A percentile compares a stretch with the other conserved stretches of the same genome.
Conservation (phyloP, 805 yeast genomes). For the Pichia exigua region DNA sequence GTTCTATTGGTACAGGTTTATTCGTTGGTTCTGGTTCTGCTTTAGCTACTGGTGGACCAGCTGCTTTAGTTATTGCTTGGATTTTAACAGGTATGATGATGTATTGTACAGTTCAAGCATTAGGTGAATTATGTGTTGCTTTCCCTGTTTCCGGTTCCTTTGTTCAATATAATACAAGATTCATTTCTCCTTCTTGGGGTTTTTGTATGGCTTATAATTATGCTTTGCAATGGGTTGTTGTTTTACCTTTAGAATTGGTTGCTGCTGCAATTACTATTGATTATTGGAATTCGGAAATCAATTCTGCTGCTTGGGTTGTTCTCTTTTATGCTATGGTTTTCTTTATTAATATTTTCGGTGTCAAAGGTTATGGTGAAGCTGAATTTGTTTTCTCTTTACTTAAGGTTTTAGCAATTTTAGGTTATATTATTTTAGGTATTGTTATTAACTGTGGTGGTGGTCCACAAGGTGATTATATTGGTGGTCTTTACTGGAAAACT, state of each 20-base stretch:
- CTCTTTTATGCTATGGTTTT: constrained; percentile 46
- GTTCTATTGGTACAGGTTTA: constrained; percentile 78
- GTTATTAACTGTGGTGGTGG: constrained; percentile 59
- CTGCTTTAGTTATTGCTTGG: constrained; percentile 56
- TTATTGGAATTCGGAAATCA: constrained; percentile 38
- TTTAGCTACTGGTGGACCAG: constrained; percentile 65
- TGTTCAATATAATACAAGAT: constrained; percentile 51
- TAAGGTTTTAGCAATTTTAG: constrained; percentile 51
- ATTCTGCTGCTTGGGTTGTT: constrained; percentile 50
- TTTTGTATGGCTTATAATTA: constrained; percentile 57
- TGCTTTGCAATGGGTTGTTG: constrained; percentile 47
- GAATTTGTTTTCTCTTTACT: constrained; percentile 49
- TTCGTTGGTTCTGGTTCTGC: constrained; percentile 68
- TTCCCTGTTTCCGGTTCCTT: constrained; percentile 62
- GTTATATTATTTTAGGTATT: constrained; percentile 49
- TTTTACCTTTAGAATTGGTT: constrained; percentile 47
- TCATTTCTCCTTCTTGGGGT: constrained; percentile 51
- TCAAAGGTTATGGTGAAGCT: constrained; percentile 62
- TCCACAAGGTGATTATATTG: constrained; percentile 49
- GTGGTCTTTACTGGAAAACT: constrained; percentile 49
- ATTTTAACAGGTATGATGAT: constrained; percentile 51
- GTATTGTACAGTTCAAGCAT: constrained; percentile 54
- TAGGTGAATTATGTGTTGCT: constrained; percentile 56
- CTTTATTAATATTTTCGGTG: constrained; percentile 51
- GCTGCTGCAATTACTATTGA: constrained; percentile 46